Base-by-base conservation (phyloP, 306 rosid genomes). In the Vicia faba region DNA sequence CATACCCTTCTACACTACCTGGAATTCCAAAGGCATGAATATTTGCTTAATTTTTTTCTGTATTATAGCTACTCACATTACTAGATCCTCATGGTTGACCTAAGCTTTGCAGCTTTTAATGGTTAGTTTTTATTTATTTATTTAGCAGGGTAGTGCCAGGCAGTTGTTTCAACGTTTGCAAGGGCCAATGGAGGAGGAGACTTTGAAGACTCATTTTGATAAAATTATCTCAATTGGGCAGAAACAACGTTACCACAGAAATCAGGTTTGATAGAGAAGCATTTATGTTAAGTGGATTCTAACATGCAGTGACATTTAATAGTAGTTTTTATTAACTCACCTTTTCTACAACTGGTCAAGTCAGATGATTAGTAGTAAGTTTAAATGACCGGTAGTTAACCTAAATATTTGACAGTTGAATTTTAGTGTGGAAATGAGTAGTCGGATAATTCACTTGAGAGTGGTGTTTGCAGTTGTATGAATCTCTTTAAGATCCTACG, bases 141-240 rank as follows among this genome's bases (percentile, higher is more conserved):
- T 61, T 73, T 66, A 73, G 79, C 92, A 95, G 99, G 99, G 99
- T 45, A 95, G 99, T 82, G 99, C 99, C 54, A 85, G 97, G 58
- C 99, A 95, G 74, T 84, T 95, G 81, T 95, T 95, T 85, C 96
- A 88, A 79, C 91, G 95, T 56, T 79, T 95, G 83, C 95, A 91
- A 77, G 97, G 84, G 79, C 99, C 99, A 65, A 77, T 88, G 97
- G 99, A 95, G 80, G 99, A 95, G 83, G 97, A 95, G 44, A 77
- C 96, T 2, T 81, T 95, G 57, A 95, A 85, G 83, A 80, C 88
- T 65, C 99, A 95, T 85, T 95, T 95, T 78, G 99, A 95, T 45
- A 95, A 84, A 75, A 95, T 95, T 20, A 86, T 91, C 64, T 84
- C 80, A 86, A 88, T 91, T 74, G 97, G 99, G 79, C 97, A 88